These are phyloP conservation scores for Musa itinerans DNA, from an alignment of 176 grass and related monocot genomes.

Conservation along the genomic window DNA sequence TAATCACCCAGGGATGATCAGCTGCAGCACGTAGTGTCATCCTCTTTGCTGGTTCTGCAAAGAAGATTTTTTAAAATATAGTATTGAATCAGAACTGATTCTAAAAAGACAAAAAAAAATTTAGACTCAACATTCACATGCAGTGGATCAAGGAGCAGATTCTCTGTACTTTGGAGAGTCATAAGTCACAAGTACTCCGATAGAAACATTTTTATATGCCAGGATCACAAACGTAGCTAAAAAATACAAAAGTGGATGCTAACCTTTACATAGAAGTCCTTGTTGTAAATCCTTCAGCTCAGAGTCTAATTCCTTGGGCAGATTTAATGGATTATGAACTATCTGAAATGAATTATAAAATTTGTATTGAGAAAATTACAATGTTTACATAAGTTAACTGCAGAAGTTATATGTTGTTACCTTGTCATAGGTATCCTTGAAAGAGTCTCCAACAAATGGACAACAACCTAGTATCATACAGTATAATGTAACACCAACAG, in stretches of 20 bases:
- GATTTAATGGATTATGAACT: constrained; percentile 38
- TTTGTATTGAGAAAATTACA: background rate
- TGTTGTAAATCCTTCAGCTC: constrained; percentile 55
- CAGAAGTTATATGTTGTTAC: constrained; percentile 9
- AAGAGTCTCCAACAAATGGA: constrained; percentile 75
- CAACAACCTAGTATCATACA: constrained; percentile 70
- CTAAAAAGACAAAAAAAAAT: background rate
- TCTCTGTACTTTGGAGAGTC: too few relatives aligned
- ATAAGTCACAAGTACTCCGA: too few relatives aligned
- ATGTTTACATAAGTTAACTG: background rate
- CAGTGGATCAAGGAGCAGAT: background rate
- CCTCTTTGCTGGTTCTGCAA: constrained; percentile 49
- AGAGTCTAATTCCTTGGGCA: constrained; percentile 49
- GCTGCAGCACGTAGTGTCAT: constrained; percentile 56
- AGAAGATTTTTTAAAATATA: background rate
- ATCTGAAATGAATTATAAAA: constrained; percentile 28
- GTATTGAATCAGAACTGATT: background rate
- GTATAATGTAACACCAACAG: constrained; percentile 75
- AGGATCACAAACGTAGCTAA: too few relatives aligned
- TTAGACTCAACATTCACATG: background rate
- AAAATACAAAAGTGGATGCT: background rate
- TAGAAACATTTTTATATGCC: background rate
- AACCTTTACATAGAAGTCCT: constrained; percentile 86
- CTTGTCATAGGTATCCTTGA: constrained; percentile 83
- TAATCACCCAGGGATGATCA: constrained; percentile 69